Percentiles rank a stretch among this genome's conserved stretches.
These are phyloP conservation scores for Fraxinus sp. DNA, from an alignment of 305 asterid species.

Conservation along the genomic window DNA sequence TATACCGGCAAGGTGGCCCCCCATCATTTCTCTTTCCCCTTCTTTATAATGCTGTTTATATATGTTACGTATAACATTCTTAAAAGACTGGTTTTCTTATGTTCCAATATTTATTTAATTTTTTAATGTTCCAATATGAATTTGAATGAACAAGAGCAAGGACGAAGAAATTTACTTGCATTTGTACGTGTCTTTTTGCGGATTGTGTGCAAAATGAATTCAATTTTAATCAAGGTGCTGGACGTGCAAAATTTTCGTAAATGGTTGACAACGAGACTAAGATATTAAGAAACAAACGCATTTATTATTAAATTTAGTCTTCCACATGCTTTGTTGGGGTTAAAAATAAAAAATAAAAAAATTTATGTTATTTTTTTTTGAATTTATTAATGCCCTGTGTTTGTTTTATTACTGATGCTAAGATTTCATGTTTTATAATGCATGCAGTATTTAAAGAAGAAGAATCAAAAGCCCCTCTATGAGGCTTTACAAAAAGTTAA, in stretches of 20 bases:
- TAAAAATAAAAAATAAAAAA: background rate
- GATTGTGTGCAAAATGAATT: background rate
- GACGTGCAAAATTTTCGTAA: background rate
- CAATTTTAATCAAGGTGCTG: background rate
- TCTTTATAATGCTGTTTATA: background rate
- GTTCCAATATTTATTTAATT: background rate
- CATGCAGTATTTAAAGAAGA: constrained; percentile 83
- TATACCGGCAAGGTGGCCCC: constrained; percentile 64
- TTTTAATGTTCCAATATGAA: background rate
- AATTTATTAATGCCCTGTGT: background rate
- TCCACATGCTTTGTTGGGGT: background rate
- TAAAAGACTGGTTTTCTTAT: background rate
- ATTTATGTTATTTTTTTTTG: background rate
- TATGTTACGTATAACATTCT: background rate
- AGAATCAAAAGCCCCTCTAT: constrained; percentile 76
- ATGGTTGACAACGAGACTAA: background rate
- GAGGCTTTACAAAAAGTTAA: constrained; percentile 93
- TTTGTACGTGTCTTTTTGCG: background rate
- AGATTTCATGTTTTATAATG: constrained; percentile 15
- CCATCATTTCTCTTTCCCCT: background rate
- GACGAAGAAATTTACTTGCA: background rate
- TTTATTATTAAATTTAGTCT: background rate
- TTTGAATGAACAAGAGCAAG: background rate
- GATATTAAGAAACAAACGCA: background rate
- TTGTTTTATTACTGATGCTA: background rate